Conservation (phyloP, 2,329 filamentous ascomycete genomes). For the Colletotrichum caudatum region DNA sequence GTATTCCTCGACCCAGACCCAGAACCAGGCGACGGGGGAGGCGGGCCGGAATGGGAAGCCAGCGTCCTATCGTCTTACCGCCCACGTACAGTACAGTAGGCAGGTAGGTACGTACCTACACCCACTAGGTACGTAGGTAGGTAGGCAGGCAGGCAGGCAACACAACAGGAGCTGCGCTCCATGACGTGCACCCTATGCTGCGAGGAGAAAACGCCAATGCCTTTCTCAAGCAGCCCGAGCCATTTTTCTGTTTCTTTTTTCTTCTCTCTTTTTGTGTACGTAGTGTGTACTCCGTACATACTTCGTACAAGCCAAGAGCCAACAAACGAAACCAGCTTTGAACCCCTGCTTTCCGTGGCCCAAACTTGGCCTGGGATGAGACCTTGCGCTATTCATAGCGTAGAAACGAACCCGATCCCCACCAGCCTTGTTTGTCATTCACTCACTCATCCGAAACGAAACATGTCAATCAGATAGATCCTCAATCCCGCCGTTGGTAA, state of each 20-base stretch:
- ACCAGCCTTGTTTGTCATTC: neutral
- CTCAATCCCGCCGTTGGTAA: neutral
- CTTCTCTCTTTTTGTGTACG: neutral
- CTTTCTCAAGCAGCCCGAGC: neutral
- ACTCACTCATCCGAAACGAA: constrained; percentile 6
- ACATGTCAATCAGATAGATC: constrained; percentile 11
- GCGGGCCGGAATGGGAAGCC: constrained; percentile 16
- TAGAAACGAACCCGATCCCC: constrained; percentile 1
- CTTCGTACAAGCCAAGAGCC: neutral
- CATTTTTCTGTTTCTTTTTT: neutral
- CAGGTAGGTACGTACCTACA: no score
- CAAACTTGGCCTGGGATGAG: neutral
- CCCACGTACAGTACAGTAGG: no score
- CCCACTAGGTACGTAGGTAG: no score
- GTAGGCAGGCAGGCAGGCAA: no score
- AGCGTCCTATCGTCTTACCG: neutral
- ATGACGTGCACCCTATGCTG: constrained; percentile 4
- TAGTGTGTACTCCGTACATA: neutral
- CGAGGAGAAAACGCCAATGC: neutral
- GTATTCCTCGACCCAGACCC: neutral
- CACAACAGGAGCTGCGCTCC: neutral
- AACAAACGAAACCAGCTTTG: constrained; percentile 29
- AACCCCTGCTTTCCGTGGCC: constrained; percentile 20
- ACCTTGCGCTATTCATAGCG: constrained; percentile 24
- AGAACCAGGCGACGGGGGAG: neutral